These are phyloP conservation scores for Podospora didyma DNA, from an alignment of 495 filamentous ascomycete genomes.

Conservation along the genomic window DNA sequence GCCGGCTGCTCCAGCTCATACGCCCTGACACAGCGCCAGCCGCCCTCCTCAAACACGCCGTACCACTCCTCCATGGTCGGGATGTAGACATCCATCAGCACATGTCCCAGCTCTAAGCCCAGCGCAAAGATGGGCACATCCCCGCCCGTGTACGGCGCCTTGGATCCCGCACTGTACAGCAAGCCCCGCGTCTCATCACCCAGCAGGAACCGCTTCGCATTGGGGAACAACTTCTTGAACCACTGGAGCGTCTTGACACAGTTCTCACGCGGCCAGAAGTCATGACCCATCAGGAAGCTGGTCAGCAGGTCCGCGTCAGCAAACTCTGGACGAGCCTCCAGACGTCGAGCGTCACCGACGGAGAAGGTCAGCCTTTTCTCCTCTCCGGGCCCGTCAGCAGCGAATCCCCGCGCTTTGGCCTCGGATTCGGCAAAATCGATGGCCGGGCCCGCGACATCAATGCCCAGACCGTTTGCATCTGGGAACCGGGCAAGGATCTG, in stretches of 20 bases:
- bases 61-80: conserved; percentile 5
- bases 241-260: not conserved
- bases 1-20: not conserved
- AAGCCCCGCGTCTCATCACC: not conserved
- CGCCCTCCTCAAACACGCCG: conserved; percentile 3
- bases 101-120: conserved; percentile 1
- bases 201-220: not conserved
- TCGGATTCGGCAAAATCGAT: conserved; percentile 1
- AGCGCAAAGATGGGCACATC: conserved; percentile 1
- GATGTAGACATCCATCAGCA: conserved; percentile 1
- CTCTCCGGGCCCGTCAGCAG: too few relatives aligned
- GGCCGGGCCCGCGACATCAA: not conserved
- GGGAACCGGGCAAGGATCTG: conserved; percentile 1
- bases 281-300: not conserved
- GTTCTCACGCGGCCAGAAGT: conserved; percentile 4
- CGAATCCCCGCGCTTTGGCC: not conserved
- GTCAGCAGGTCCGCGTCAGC: conserved; percentile 1
- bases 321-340: not conserved
- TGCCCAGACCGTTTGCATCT: not conserved
- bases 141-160: not conserved
- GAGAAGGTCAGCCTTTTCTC: not conserved
- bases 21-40: not conserved
- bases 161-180: not conserved
- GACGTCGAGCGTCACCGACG: not conserved
- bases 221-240: not conserved